Conservation (phyloP, 306 rosid species). For the Carpinus viminea region DNA sequence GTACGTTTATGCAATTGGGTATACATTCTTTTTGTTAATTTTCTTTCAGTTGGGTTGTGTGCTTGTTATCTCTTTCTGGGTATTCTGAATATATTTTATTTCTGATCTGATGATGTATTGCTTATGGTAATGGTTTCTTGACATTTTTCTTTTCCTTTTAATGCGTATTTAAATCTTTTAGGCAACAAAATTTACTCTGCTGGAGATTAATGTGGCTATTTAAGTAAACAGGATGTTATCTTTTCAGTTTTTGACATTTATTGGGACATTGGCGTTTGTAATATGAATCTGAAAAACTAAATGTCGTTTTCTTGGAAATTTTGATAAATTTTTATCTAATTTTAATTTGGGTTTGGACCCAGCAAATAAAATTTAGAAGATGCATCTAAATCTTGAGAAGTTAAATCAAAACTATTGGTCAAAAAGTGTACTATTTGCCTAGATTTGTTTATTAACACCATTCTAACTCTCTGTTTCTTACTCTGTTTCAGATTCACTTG, state of each 20-base stretch:
- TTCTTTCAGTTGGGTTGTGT: slow-evolving; percentile 21
- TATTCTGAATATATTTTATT: not conserved
- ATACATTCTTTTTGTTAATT: not conserved
- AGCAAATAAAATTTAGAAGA: not conserved
- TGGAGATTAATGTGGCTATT: too few species aligned
- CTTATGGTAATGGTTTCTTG: not conserved
- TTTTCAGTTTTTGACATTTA: too few species aligned
- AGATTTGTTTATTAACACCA: not conserved
- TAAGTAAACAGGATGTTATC: too few species aligned
- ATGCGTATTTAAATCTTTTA: not conserved
- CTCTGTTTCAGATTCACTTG: slow-evolving; percentile 44
- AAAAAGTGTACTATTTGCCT: not conserved
- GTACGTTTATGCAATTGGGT: too few species aligned
- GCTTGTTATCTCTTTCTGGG: not conserved
- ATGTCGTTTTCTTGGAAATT: not conserved
- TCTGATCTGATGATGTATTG: slow-evolving; percentile 8
- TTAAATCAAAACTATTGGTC: not conserved
- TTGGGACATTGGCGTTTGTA: too few species aligned
- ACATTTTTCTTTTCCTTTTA: not conserved
- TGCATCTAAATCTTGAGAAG: not conserved
- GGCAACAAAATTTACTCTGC: not conserved
- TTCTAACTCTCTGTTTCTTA: slow-evolving; percentile 20
- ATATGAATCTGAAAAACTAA: too few species aligned
- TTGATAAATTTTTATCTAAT: not conserved
- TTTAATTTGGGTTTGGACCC: not conserved